Evolutionary conservation across 441 rosid species (phyloP).

Genomic region (Populus hybrid): DNA sequence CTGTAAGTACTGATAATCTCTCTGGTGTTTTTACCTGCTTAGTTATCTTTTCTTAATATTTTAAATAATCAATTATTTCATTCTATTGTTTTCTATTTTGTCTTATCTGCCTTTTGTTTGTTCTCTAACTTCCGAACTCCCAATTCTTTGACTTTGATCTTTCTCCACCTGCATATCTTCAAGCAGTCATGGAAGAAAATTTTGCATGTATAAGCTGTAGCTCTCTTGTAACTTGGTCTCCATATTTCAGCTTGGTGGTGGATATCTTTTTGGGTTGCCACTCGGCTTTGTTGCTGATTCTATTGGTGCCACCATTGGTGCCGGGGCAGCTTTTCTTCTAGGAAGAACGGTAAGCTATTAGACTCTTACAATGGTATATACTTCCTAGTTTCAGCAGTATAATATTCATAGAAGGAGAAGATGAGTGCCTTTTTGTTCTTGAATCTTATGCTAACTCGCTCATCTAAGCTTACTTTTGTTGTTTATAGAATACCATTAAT

Average conservation of each 20-base stretch:
- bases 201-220: background rate
- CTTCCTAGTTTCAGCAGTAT: background rate
- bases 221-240: constrained; percentile 13
- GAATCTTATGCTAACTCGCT: background rate
- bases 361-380: constrained; percentile 6
- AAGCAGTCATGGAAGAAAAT: background rate
- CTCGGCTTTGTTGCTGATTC: constrained; percentile 96
- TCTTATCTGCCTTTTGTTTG: background rate
- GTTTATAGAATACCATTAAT: background rate
- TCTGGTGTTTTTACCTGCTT: constrained; percentile 10
- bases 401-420: background rate
- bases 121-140: background rate
- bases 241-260: constrained; percentile 90
- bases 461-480: background rate
- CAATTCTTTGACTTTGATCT: background rate
- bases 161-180: background rate
- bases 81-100: background rate
- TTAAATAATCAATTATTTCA: background rate
- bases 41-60: background rate
- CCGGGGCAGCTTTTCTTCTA: constrained; percentile 92
- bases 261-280: constrained; percentile 93
- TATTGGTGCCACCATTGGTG: constrained; percentile 86
- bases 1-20: constrained; percentile 44
- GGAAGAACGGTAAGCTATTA: constrained; percentile 70
- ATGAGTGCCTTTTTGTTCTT: background rate